Conservation (phyloP, 192 early-diverging fungal species). For the Fimicolochytrium jonesii region DNA sequence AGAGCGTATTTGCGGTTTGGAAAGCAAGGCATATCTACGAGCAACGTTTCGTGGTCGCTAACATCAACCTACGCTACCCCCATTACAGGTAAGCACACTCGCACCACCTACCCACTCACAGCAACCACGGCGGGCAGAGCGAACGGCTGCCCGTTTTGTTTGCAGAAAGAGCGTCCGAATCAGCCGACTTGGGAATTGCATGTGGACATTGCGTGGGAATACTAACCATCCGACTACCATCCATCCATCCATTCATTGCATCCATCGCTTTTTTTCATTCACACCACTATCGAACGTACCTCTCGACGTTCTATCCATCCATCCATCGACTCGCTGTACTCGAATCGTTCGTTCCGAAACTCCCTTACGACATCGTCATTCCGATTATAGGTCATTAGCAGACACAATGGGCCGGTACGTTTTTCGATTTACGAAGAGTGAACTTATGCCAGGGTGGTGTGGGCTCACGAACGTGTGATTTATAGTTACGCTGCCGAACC, state of each 20-base stretch:
- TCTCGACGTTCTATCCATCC: neutral
- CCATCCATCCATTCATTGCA: constrained; percentile 12
- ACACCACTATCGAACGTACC: neutral
- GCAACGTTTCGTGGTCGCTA: constrained; percentile 23
- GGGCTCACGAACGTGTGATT: neutral
- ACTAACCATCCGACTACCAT: constrained; percentile 8
- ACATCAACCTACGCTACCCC: neutral
- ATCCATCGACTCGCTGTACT: neutral
- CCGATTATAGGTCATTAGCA: neutral
- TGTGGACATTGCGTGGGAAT: neutral
- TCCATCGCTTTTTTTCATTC: neutral
- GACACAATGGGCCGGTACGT: constrained; percentile 6
- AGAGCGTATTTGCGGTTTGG: too few species aligned
- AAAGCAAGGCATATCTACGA: constrained; percentile 19
- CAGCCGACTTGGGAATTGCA: neutral
- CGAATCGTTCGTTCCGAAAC: neutral
- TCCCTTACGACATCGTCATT: neutral
- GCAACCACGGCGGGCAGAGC: neutral
- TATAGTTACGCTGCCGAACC: constrained; percentile 21
- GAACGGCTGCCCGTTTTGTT: neutral
- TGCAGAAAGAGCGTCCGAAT: too few species aligned
- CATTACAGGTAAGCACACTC: neutral
- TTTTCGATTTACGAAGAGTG: neutral
- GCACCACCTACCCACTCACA: neutral
- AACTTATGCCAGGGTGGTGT: neutral